Evolutionary conservation across 164 flowering plant species (phyloP).

Genomic region (Paratinospora sagittata): DNA sequence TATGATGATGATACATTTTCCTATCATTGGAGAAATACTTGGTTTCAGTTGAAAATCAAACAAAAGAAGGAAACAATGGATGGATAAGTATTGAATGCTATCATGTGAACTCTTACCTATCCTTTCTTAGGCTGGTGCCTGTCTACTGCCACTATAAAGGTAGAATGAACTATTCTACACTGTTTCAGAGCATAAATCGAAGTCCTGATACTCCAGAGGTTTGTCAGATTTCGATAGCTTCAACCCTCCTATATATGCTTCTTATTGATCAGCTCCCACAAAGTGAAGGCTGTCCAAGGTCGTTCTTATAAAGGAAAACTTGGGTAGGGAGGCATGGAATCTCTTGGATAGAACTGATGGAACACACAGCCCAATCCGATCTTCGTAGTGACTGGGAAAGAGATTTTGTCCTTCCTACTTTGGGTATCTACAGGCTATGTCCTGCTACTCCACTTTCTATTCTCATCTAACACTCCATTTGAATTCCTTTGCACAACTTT

Average conservation of each 20-base stretch:
- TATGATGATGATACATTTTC: slow-evolving; percentile 61
- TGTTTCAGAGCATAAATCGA: background rate
- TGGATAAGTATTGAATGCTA: background rate
- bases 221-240: background rate
- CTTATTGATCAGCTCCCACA: slow-evolving; percentile 25
- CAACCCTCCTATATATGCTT: slow-evolving; percentile 8
- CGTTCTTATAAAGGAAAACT: slow-evolving; percentile 42
- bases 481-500: slow-evolving; percentile 29
- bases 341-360: slow-evolving; percentile 39
- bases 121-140: slow-evolving; percentile 6
- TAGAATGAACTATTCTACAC: background rate
- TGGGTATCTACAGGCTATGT: slow-evolving; percentile 31
- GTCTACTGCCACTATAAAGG: background rate
- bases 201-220: slow-evolving; percentile 1
- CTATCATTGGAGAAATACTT: slow-evolving; percentile 15
- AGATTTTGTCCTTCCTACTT: slow-evolving; percentile 50
- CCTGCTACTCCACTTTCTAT: slow-evolving; percentile 25
- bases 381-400: slow-evolving; percentile 56
- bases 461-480: slow-evolving; percentile 30
- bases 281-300: slow-evolving; percentile 16
- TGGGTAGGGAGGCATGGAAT: slow-evolving; percentile 42
- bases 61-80: background rate
- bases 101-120: slow-evolving; percentile 10
- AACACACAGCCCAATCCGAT: slow-evolving; percentile 46
- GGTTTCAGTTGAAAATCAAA: background rate